These are phyloP conservation scores for Aspergillus fischeri DNA, from an alignment of 2,329 filamentous ascomycete genomes.

Conservation along the genomic window DNA sequence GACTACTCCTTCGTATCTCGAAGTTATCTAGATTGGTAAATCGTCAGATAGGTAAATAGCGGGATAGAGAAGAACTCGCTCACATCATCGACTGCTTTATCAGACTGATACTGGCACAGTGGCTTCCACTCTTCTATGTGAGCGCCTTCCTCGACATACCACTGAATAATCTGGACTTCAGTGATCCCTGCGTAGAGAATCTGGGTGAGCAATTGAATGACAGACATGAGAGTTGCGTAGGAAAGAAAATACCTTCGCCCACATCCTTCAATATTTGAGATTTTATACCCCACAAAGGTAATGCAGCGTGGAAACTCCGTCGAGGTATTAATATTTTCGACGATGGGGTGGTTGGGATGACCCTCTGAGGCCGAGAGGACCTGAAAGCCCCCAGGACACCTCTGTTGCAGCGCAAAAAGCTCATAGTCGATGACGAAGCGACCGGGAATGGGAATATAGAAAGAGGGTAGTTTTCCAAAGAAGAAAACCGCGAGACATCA, in stretches of 20 bases:
- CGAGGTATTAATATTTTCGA: slow-evolving; percentile 20
- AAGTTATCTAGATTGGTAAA: slow-evolving; percentile 73
- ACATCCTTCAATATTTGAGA: slow-evolving; percentile 43
- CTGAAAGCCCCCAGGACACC: slow-evolving; percentile 26
- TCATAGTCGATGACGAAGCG: slow-evolving; percentile 20
- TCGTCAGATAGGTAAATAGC: neutral
- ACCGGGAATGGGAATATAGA: neutral
- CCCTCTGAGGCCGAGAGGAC: slow-evolving; percentile 21
- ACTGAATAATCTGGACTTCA: slow-evolving; percentile 98
- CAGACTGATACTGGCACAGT: slow-evolving; percentile 95
- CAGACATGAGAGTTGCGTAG: neutral
- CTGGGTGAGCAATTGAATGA: slow-evolving; percentile 14
- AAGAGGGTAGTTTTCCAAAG: slow-evolving; percentile 1
- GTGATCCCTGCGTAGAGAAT: slow-evolving; percentile 68
- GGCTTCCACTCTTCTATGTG: slow-evolving; percentile 97
- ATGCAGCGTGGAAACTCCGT: slow-evolving; percentile 33
- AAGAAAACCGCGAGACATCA: slow-evolving; percentile 3
- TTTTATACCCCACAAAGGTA: slow-evolving; percentile 31
- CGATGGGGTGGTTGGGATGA: slow-evolving; percentile 23
- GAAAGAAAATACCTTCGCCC: slow-evolving; percentile 34
- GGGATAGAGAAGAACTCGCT: slow-evolving; percentile 12
- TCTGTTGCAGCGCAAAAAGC: slow-evolving; percentile 27
- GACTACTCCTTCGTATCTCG: slow-evolving; percentile 88
- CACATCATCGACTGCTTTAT: slow-evolving; percentile 73
- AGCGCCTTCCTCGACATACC: slow-evolving; percentile 96